Evolutionary conservation across 345 rosid species (phyloP).

Genomic region (Euphorbia peplus): DNA sequence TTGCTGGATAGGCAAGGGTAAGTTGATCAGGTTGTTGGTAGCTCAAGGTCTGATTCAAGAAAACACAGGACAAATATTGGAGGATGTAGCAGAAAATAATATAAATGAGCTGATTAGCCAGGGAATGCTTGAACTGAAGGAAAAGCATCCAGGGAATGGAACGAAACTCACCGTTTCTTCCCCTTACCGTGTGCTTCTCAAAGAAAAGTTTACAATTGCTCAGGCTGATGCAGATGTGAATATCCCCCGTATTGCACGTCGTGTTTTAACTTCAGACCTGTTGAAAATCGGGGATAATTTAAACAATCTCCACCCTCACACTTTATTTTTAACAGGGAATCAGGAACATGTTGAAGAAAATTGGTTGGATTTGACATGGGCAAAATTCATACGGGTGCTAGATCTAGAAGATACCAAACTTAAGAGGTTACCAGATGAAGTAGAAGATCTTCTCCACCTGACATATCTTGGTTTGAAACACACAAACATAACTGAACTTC

Average conservation of each 20-base stretch:
- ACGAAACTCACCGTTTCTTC: slow-evolving; percentile 18
- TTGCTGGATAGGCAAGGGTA: slow-evolving; percentile 30
- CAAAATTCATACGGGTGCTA: slow-evolving; percentile 30
- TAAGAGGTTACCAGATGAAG: slow-evolving; percentile 34
- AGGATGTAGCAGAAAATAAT: slow-evolving; percentile 36
- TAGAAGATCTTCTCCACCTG: slow-evolving; percentile 38
- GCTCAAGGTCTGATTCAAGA: slow-evolving; percentile 37
- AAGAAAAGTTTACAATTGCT: slow-evolving; percentile 11
- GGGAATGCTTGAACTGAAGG: slow-evolving; percentile 29
- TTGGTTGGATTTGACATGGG: slow-evolving; percentile 32
- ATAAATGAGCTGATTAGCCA: slow-evolving; percentile 28
- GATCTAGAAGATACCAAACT: slow-evolving; percentile 33
- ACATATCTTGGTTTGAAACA: slow-evolving; percentile 37
- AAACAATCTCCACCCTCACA: slow-evolving; percentile 18
- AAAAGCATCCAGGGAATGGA: slow-evolving; percentile 14
- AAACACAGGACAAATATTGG: slow-evolving; percentile 22
- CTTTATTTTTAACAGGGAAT: slow-evolving; percentile 33
- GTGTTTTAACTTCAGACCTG: slow-evolving; percentile 24
- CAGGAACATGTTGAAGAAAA: slow-evolving; percentile 26
- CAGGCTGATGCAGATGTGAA: slow-evolving; percentile 14
- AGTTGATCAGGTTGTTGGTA: slow-evolving; percentile 29
- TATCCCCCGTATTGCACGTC: slow-evolving; percentile 14
- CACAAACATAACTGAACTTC: slow-evolving; percentile 29
- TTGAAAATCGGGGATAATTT: slow-evolving; percentile 11
- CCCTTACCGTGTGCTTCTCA: slow-evolving; percentile 13